These are phyloP conservation scores for Phytopythium litorale DNA, from an alignment of 352 stramenopile genomes.

Conservation along the genomic window DNA sequence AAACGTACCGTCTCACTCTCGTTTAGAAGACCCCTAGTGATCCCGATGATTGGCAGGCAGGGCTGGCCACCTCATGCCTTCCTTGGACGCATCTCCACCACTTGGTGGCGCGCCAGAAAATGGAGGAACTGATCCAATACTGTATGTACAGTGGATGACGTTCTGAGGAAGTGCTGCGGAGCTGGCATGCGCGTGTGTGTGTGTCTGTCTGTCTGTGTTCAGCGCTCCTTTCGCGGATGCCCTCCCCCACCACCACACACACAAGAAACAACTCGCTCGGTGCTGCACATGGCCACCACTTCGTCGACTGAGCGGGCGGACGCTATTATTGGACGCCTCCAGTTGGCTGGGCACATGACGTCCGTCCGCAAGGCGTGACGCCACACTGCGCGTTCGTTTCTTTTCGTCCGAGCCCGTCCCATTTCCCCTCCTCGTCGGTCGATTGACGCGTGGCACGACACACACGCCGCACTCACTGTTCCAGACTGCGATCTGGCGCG, in stretches of 20 bases:
- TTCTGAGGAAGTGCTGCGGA: too few relatives aligned
- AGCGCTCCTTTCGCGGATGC: too few relatives aligned
- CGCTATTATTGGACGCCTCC: too few relatives aligned
- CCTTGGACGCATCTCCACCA: neutral
- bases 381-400: neutral
- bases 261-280: too few relatives aligned
- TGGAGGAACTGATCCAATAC: neutral
- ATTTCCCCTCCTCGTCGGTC: neutral
- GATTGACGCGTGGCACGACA: neutral
- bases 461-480: neutral
- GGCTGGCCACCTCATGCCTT: neutral
- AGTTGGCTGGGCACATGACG: too few relatives aligned
- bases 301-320: too few relatives aligned
- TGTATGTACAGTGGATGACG: too few relatives aligned
- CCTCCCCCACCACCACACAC: too few relatives aligned
- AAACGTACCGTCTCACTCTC: neutral
- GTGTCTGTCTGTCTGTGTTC: too few relatives aligned
- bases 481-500: neutral
- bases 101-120: neutral
- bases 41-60: neutral
- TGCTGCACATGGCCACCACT: too few relatives aligned
- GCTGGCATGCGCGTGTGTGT: too few relatives aligned
- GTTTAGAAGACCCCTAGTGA: neutral
- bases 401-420: constrained; percentile 1
- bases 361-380: too few relatives aligned